phyloP scores from a whole-genome alignment of 768 basidiomycete species.

The Chiua virens region DNA sequence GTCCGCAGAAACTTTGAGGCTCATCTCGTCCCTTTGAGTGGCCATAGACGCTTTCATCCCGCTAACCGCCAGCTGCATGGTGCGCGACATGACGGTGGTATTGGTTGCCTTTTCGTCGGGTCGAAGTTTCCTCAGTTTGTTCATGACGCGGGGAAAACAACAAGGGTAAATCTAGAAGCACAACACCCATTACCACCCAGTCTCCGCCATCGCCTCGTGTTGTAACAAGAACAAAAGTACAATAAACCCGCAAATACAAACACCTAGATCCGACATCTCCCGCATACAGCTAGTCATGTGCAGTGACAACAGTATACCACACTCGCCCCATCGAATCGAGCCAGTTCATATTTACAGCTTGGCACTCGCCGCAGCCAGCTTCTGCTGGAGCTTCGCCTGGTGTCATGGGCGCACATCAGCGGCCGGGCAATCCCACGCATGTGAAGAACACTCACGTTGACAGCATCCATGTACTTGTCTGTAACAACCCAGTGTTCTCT shows the following conservation, averaged over 20 bases:
- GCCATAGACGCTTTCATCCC: constrained; percentile 2
- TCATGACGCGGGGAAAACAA: constrained; percentile 11
- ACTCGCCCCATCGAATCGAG: not conserved
- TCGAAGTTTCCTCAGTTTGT: constrained; percentile 24
- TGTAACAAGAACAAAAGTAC: not conserved
- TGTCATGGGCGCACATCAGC: constrained; percentile 16
- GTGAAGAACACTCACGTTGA: constrained; percentile 61
- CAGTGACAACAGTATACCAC: constrained; percentile 16
- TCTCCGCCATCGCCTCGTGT: constrained; percentile 6
- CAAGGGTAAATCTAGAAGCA: not conserved
- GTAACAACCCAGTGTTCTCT: constrained; percentile 98
- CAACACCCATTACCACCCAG: not conserved
- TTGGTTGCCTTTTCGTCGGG: constrained; percentile 1
- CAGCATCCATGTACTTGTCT: constrained; percentile 89
- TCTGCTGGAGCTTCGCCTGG: constrained; percentile 46
- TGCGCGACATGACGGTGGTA: constrained; percentile 23
- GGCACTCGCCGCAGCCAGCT: constrained; percentile 34
- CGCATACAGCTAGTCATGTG: constrained; percentile 12
- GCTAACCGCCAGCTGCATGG: constrained; percentile 29
- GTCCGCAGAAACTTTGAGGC: not conserved
- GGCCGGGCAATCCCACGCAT: not conserved
- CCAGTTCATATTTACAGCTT: constrained; percentile 12
- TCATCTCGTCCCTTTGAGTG: not conserved
- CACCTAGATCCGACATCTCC: constrained; percentile 18
- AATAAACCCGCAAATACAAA: constrained; percentile 17